These are phyloP conservation scores for Funneliformis caledonium DNA, from an alignment of 371 early-diverging fungal genomes.

Conservation along the genomic window DNA sequence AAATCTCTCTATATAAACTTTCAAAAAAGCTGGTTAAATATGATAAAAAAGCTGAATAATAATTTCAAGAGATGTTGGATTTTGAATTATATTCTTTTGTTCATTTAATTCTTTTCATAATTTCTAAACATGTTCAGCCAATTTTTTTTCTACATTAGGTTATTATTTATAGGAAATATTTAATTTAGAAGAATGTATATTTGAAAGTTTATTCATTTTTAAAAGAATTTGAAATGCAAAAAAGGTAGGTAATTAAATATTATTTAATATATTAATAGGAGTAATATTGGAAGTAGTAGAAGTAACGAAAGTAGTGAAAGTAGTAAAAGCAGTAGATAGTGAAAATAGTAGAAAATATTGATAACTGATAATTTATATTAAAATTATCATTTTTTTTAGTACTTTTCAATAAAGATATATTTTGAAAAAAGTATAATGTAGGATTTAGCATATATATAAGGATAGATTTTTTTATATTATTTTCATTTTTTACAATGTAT, in stretches of 20 bases:
- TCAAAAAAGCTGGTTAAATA: background rate
- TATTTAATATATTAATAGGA: background rate
- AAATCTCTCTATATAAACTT: background rate
- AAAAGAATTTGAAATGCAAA: slow-evolving; percentile 5
- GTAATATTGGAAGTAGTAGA: no score
- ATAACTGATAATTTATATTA: no score
- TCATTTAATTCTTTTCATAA: background rate
- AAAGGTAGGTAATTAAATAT: background rate
- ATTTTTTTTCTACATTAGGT: background rate
- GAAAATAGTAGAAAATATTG: no score
- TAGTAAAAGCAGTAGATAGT: no score
- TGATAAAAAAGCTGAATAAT: background rate
- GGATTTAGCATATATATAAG: no score
- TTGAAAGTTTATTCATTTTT: slow-evolving; percentile 5
- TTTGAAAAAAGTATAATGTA: no score
- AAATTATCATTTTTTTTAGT: no score
- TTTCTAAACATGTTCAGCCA: background rate
- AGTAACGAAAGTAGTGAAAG: no score
- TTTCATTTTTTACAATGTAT: background rate
- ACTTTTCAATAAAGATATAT: no score
- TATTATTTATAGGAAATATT: background rate
- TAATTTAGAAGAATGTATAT: background rate
- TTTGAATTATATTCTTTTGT: background rate
- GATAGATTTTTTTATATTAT: background rate
- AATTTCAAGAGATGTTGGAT: background rate